A percentile compares a stretch with the other conserved stretches of the same genome.
These are phyloP conservation scores for Pleochaeta shiraiana DNA, from an alignment of 2,329 filamentous ascomycete species.

Conservation along the genomic window DNA sequence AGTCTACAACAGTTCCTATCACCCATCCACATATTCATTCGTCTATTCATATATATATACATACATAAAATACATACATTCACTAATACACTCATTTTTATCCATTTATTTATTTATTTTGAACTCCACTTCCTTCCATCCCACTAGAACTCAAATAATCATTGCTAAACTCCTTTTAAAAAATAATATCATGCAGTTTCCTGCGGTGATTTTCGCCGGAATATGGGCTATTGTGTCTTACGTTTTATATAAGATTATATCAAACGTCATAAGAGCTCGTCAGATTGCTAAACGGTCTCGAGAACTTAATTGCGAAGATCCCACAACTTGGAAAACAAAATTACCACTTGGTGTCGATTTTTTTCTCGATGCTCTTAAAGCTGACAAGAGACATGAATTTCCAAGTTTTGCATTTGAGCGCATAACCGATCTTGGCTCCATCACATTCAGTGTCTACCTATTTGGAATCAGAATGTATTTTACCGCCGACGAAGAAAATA, in stretches of 20 bases:
- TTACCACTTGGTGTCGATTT: slow-evolving; percentile 15
- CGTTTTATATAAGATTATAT: slow-evolving; percentile 8
- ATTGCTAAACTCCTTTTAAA: too few relatives aligned
- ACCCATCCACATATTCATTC: too few relatives aligned
- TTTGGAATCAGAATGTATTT: slow-evolving; percentile 9
- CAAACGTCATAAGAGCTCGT: slow-evolving; percentile 8
- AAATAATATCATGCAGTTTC: background rate
- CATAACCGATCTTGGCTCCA: slow-evolving; percentile 17
- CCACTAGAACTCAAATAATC: too few relatives aligned
- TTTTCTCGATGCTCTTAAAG: slow-evolving; percentile 10
- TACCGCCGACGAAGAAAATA: slow-evolving; percentile 23
- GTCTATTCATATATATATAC: too few relatives aligned
- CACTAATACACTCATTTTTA: too few relatives aligned
- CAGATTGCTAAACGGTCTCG: slow-evolving; percentile 11
- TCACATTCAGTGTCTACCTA: slow-evolving; percentile 12
- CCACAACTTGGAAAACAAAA: slow-evolving; percentile 9
- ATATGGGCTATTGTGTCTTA: slow-evolving; percentile 7
- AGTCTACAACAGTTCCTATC: too few relatives aligned
- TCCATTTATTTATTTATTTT: too few relatives aligned
- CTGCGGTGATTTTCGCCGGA: background rate
- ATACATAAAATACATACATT: too few relatives aligned
- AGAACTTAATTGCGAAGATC: slow-evolving; percentile 13
- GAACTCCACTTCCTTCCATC: too few relatives aligned
- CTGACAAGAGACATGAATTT: slow-evolving; percentile 11
- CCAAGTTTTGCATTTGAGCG: slow-evolving; percentile 17